phyloP scores from a whole-genome alignment of 257 asterid species.

The Lycium ferocissimum region DNA sequence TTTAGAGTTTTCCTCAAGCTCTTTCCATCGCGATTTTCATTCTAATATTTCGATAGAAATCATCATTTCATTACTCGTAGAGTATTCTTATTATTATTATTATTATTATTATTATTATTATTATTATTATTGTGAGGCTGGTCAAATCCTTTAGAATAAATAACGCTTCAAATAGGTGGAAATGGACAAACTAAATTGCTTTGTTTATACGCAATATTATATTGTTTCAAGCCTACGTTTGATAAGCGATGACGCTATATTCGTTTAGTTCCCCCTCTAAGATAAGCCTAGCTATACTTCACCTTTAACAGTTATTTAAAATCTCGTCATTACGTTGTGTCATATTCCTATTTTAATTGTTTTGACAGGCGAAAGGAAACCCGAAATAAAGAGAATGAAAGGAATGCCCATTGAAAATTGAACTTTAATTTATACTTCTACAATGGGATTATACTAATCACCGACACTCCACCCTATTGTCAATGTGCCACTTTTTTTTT shows the following conservation, averaged over 20 bases:
- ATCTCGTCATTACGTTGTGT: not conserved
- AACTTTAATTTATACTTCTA: not conserved
- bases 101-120: not conserved
- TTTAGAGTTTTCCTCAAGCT: too few species aligned
- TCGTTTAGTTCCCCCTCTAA: not conserved
- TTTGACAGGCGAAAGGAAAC: not conserved
- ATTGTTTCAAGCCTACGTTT: not conserved
- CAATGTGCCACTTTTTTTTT: not conserved
- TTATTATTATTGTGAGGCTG: not conserved
- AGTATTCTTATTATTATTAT: too few species aligned
- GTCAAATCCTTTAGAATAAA: conserved; percentile 6
- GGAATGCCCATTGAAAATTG: not conserved
- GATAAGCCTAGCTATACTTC: not conserved
- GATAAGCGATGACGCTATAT: not conserved
- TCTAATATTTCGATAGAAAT: too few species aligned
- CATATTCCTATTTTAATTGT: not conserved
- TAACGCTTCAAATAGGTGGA: not conserved
- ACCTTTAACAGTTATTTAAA: not conserved
- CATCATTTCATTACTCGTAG: too few species aligned
- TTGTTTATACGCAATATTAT: not conserved
- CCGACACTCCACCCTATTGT: conserved; percentile 21
- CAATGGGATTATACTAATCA: not conserved
- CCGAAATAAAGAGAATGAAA: not conserved
- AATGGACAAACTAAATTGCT: not conserved
- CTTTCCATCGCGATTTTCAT: too few species aligned